Conservation (phyloP, 441 rosid species). For the Brassica hybrid region DNA sequence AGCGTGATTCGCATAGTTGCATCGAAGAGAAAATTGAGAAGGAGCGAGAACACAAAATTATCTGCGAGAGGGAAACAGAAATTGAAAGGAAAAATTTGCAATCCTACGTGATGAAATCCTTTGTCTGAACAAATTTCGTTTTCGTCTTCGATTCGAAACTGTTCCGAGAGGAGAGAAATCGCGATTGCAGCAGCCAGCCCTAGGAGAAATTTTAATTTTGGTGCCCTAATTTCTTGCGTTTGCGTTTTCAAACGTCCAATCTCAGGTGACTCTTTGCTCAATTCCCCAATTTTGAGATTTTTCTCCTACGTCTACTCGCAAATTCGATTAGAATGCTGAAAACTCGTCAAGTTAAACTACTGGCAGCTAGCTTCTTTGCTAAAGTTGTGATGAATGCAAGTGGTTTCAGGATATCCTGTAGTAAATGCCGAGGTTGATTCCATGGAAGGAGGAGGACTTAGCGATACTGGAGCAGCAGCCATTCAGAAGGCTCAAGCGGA, state of each 20-base stretch:
- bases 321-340: too few species aligned
- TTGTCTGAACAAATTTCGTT: slow-evolving; percentile 12
- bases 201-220: slow-evolving; percentile 47
- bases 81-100: slow-evolving; percentile 23
- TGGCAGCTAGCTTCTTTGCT: not conserved
- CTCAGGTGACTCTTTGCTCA: slow-evolving; percentile 36
- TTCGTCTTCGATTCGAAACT: slow-evolving; percentile 44
- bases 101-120: slow-evolving; percentile 21
- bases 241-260: slow-evolving; percentile 14
- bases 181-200: slow-evolving; percentile 50
- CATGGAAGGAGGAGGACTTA: slow-evolving; percentile 85
- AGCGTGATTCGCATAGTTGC: slow-evolving; percentile 27
- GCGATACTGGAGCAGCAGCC: slow-evolving; percentile 84
- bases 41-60: not conserved
- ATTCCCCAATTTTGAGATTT: not conserved
- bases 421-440: slow-evolving; percentile 95
- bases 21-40: slow-evolving; percentile 22
- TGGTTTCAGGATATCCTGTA: slow-evolving; percentile 58
- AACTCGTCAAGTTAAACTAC: too few species aligned
- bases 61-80: slow-evolving; percentile 31
- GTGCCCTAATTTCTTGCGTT: slow-evolving; percentile 27
- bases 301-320: not conserved
- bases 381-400: slow-evolving; percentile 64
- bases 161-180: not conserved
- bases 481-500: slow-evolving; percentile 94